Conservation (phyloP, 306 rosid genomes). For the Cicer bijugum region DNA sequence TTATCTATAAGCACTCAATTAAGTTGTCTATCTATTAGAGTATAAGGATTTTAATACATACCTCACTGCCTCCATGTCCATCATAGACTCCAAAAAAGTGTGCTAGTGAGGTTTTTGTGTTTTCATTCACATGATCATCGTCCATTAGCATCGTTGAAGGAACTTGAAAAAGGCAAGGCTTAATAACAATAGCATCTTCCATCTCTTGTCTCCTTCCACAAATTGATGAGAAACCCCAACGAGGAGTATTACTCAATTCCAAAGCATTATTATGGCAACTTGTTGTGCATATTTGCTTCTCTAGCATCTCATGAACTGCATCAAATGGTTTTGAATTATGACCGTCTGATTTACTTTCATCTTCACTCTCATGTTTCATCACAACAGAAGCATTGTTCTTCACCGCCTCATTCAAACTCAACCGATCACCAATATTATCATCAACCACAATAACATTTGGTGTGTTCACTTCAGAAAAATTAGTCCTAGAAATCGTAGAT, state of each 20-base stretch:
- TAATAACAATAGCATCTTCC: conserved; percentile 74
- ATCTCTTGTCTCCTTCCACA: conserved; percentile 78
- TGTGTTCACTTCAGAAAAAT: conserved; percentile 34
- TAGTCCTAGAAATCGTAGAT: conserved; percentile 40
- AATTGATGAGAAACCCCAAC: conserved; percentile 68
- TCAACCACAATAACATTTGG: conserved; percentile 39
- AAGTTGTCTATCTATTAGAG: too few relatives aligned
- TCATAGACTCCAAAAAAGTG: conserved; percentile 82
- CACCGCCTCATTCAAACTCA: conserved; percentile 27
- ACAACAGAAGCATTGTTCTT: conserved; percentile 46
- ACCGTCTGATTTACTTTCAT: conserved; percentile 51
- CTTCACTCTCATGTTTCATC: conserved; percentile 48
- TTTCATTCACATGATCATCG: conserved; percentile 48
- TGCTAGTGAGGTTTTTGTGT: conserved; percentile 41
- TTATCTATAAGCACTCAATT: too few relatives aligned
- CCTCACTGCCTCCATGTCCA: conserved; percentile 87
- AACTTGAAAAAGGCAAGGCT: conserved; percentile 58
- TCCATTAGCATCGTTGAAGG: conserved; percentile 57
- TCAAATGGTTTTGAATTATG: conserved; percentile 49
- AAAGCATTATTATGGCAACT: conserved; percentile 38
- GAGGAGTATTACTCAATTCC: conserved; percentile 53
- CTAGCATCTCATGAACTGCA: conserved; percentile 25
- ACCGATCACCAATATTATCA: conserved; percentile 35
- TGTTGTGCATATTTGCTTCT: conserved; percentile 50
- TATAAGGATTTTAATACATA: conserved; percentile 35